Conservation (phyloP, 2,329 filamentous ascomycete genomes). For the Aspergillus glaucus region DNA sequence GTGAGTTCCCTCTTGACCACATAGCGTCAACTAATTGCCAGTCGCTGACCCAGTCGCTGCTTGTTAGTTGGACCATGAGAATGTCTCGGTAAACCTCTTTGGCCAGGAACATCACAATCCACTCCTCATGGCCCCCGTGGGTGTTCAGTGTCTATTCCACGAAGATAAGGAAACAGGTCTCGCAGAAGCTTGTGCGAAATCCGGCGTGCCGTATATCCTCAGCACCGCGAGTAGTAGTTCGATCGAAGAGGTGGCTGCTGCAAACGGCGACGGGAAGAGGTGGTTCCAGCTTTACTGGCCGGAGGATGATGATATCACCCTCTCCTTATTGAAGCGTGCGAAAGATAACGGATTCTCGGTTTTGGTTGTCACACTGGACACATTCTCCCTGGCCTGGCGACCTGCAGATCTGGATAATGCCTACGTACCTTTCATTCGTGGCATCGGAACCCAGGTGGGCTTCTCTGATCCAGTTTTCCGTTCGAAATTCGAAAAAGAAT, state of each 20-base stretch:
- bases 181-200: constrained; percentile 55
- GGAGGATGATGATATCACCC: constrained; percentile 57
- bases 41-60: constrained; percentile 15
- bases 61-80: constrained; percentile 31
- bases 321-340: constrained; percentile 57
- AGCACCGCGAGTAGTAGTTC: constrained; percentile 58
- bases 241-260: constrained; percentile 61
- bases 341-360: constrained; percentile 57
- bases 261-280: constrained; percentile 51
- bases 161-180: constrained; percentile 58
- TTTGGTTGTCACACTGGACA: constrained; percentile 68
- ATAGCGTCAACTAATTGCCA: constrained; percentile 17
- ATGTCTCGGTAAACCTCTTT: constrained; percentile 50
- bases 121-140: constrained; percentile 60
- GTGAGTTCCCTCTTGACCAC: constrained; percentile 7
- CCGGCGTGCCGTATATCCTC: constrained; percentile 60
- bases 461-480: constrained; percentile 63
- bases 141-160: constrained; percentile 64
- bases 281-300: constrained; percentile 79
- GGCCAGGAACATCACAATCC: constrained; percentile 45
- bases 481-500: constrained; percentile 47
- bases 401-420: constrained; percentile 60
- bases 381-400: constrained; percentile 61
- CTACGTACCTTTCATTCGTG: constrained; percentile 50
- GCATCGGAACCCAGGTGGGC: constrained; percentile 55